Evolutionary conservation across 768 basidiomycete genomes (phyloP), one percentile per base, ranked within the genome.

Genomic region (Rhodocollybia butyracea): DNA sequence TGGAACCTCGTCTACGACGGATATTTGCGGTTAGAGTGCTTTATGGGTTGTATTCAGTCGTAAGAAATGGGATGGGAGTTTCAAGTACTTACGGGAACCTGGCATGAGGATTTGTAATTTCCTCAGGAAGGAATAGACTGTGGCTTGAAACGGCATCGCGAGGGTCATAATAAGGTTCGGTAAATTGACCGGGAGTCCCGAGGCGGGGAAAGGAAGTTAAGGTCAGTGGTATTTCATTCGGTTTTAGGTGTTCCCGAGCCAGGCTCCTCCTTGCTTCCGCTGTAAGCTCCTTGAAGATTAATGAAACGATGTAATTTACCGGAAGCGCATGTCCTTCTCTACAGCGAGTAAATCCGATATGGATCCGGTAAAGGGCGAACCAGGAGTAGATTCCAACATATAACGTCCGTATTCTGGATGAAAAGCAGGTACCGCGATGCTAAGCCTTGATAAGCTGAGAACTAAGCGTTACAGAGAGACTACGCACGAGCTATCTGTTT

Each of bases 21-120:
- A 98, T 98, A 68, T 98, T 98, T 52, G 95, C 91, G 1, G 97
- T 97, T n/a, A 98, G 79, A 12, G 97, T 98, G 6, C 96, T 99
- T 62, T 8, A 55, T 27, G 26, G 57, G 56, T 53, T 34, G 47
- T 39, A 30, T 56, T 51, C 60, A 58, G 57, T 50, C 22, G 55
- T 57, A 55, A 59, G 60, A 61, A 46, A 55, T 38, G 55, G 41
- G 46, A 50, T 36, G 39, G 47, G 57, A 54, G 13, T 60, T 61
- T 56, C 39, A 43, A 43, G 53, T 7, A 85, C 94, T 73, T 62
- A 98, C 97, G 95, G 96, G 75, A 98, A 99, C 53, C 97, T 90
- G 45, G 88, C 92, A 73, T 98, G 97, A 34, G 94, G 93, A 69
- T 98, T 99, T 40, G 93, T 98, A 61, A 98, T 86, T 72, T 98